phyloP scores from a whole-genome alignment of 1,284 basidiomycete species.

The Sparassis latifolia region DNA sequence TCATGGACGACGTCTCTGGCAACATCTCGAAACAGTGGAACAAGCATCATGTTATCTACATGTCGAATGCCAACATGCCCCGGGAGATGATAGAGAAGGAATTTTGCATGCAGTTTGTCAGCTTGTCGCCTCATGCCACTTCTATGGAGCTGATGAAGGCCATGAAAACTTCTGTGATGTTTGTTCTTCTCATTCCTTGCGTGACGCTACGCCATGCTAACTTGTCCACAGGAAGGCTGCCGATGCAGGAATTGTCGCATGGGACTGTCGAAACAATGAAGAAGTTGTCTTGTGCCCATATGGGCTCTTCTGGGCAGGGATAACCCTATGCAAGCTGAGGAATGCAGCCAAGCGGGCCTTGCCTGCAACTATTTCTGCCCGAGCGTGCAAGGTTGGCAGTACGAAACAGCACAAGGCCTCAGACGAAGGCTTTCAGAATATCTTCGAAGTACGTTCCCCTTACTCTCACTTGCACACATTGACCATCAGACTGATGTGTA shows the following conservation, averaged over 20 bases:
- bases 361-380: conserved; percentile 9
- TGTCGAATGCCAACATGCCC: conserved; percentile 9
- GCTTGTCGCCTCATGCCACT: conserved; percentile 8
- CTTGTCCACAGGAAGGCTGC: background rate
- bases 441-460: conserved; percentile 7
- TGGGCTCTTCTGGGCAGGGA: conserved; percentile 20
- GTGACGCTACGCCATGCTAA: background rate
- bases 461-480: conserved; percentile 25
- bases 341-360: conserved; percentile 24
- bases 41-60: conserved; percentile 7
- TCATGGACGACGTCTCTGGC: conserved; percentile 14
- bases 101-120: conserved; percentile 2
- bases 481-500: conserved; percentile 24
- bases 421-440: background rate
- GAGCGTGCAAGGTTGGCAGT: background rate
- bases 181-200: background rate
- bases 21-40: conserved; percentile 14
- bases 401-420: background rate
- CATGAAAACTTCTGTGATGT: conserved; percentile 16
- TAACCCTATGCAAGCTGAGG: conserved; percentile 31
- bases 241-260: conserved; percentile 9
- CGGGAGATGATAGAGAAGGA: conserved; percentile 6
- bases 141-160: conserved; percentile 12
- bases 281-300: conserved; percentile 20
- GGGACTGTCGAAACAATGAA: conserved; percentile 14